Base-by-base conservation (phyloP, 164 flowering plant genomes). In the Hamamelis virginiana region DNA sequence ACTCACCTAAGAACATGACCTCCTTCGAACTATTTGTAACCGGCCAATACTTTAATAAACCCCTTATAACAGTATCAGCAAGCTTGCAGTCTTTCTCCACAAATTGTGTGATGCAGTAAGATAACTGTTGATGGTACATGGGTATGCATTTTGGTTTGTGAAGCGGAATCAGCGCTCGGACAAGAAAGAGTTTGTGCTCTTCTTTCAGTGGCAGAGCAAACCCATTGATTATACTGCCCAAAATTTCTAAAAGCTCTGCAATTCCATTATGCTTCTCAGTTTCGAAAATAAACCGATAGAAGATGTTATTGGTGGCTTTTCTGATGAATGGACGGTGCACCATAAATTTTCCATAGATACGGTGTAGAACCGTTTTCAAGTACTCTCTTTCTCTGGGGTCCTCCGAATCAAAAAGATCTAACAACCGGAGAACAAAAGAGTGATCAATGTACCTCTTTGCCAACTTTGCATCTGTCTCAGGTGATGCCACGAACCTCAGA, bases 41-140 rank as follows among this genome's bases (percentile, higher is more conserved):
- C 9, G 86, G 86, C 86, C 86, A 83, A 69, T 81, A 83, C 52
- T 79, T 85, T 16, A 85, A 69, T 57, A 85, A 67, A 19, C 89
- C 89, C 63, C 89, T 79, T 26, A 86, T 82, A n/a, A 86, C 85
- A 26, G 88, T 86, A 63, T 86, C 90, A 33, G 88, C 84, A 62
- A 86, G 88, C 70, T 86, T 86, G 78, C 84, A 84, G 63, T 86
- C 89, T 70, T 85, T 84, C 80, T 85, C 88, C 26, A 85, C 86
- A 78, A 85, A 85, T 28, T 85, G 89, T 9, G 85, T 80, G 8
- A 84, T 86, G 76, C 88, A 86, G 65, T 81, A 86, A 28, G 86
- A 78, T 26, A 86, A 59, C 77, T 84, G 88, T 74, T 82, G 88
- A 71, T 84, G 88, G 67, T 84, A 84, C 84, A 77, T 76, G 22